Conservation (phyloP, 805 yeast genomes). For the Lachancea sp. region DNA sequence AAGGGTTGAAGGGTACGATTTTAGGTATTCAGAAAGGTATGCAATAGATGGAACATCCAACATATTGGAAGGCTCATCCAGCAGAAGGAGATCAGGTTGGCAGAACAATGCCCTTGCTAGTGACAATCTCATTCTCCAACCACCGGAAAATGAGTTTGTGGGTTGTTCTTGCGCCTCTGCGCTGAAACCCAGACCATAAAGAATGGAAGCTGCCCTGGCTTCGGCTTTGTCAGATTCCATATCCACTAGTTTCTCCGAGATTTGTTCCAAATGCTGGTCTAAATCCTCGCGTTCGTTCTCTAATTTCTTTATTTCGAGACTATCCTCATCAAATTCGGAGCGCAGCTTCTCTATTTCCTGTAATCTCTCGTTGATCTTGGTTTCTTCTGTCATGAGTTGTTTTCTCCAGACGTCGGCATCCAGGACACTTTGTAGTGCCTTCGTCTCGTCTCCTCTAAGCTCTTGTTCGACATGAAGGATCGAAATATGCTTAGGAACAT, state of each 20-base stretch:
- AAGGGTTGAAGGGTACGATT: conserved; percentile 85
- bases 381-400: conserved; percentile 71
- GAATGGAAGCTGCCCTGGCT: conserved; percentile 89
- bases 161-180: conserved; percentile 75
- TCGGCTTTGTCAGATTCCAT: conserved; percentile 98
- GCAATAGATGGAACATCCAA: conserved; percentile 99
- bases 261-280: conserved; percentile 68
- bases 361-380: conserved; percentile 64
- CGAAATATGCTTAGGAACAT: conserved; percentile 91
- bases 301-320: conserved; percentile 65
- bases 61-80: conserved; percentile 99
- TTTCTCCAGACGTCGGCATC: conserved; percentile 99
- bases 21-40: conserved; percentile 82
- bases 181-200: conserved; percentile 90
- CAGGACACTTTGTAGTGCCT: conserved; percentile 89
- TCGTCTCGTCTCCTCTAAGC: conserved; percentile 84
- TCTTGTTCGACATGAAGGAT: conserved; percentile 97
- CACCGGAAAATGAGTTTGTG: conserved; percentile 94
- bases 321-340: conserved; percentile 66
- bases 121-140: conserved; percentile 99
- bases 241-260: conserved; percentile 74
- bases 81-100: conserved; percentile 84
- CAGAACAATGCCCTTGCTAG: conserved; percentile 96
- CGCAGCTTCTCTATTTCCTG: conserved; percentile 66
- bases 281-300: conserved; percentile 89